Evolutionary conservation across 306 rosid species (phyloP), one percentile per base, ranked within the genome.

Genomic region (Boehmeria nivea): DNA sequence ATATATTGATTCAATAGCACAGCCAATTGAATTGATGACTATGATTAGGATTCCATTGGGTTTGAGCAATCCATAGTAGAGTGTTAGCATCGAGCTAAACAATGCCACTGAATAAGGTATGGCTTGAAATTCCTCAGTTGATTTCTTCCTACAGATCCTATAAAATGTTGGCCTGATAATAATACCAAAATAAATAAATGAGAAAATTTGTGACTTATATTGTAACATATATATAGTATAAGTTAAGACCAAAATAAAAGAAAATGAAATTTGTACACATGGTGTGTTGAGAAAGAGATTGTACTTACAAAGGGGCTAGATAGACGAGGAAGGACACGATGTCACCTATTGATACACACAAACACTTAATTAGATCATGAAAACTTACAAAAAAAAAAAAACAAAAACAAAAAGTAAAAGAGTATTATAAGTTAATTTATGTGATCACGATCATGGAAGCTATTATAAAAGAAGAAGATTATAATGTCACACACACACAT

Each of bases 31-130:
- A 18, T 60, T 72, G 36, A 77, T 72, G 43, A 64, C 51, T 51
- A 77, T 10, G 27, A 77, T 64, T 37, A 77, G 8, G 19, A 45
- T 0, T 2, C 64, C 57, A 39, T 47, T 20, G 14, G n/a, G 19
- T 46, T 76, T 72, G 14, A 72, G 61, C 13, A 59, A 16, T 6
- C 69, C 82, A 44, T 76, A 76, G 63, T 76, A 76, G 2, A 76
- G 54, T 43, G 56, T 67, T 0, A 76, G 14, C 72, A 59, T 76
- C 2, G 78, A 60, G 9, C 75, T 76, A 39, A 76, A 76, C 13
- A 76, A 23, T 6, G 82, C 78, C 19, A 72, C 78, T 4, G 72
- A 68, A 54, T 76, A 76, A 2, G 82, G 82, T 33, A 72, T 11
- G 1, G 69, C 18, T 7, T 59, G 78, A 43, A 72, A 76, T 8